Conservation (phyloP, 306 rosid genomes). For the Purshia tridentata region DNA sequence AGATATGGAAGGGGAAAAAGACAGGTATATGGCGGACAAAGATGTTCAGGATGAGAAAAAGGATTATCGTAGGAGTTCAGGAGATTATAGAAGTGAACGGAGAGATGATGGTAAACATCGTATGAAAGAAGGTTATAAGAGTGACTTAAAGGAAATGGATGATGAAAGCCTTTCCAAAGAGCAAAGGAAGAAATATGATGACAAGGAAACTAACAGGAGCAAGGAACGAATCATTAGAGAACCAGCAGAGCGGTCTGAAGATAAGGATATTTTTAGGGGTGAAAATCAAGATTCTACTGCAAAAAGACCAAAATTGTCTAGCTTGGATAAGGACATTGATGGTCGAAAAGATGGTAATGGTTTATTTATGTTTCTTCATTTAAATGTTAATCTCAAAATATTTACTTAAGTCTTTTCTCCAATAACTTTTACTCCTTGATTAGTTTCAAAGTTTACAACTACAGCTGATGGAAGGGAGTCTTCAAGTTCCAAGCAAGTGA, state of each 20-base stretch:
- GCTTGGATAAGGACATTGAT: constrained; percentile 45
- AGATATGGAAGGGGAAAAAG: constrained; percentile 58
- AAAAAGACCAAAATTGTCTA: constrained; percentile 51
- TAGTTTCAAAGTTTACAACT: constrained; percentile 44
- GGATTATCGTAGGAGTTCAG: constrained; percentile 53
- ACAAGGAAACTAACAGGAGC: constrained; percentile 35
- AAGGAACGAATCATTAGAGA: constrained; percentile 48
- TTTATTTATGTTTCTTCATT: neutral
- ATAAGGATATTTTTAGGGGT: constrained; percentile 23
- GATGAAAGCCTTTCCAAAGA: constrained; percentile 42
- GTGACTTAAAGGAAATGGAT: constrained; percentile 47
- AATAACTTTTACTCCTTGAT: neutral
- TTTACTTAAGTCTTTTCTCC: neutral
- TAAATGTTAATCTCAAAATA: neutral
- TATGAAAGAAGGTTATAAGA: constrained; percentile 48
- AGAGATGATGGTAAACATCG: constrained; percentile 40
- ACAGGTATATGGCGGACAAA: constrained; percentile 45
- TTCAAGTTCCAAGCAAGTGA: constrained; percentile 32
- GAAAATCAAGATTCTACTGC: constrained; percentile 54
- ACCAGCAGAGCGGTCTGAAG: constrained; percentile 33
- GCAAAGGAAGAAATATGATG: constrained; percentile 48
- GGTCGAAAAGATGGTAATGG: constrained; percentile 50
- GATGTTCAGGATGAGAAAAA: constrained; percentile 61
- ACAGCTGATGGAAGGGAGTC: constrained; percentile 37
- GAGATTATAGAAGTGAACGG: constrained; percentile 56